A percentile compares a stretch with the other conserved stretches of the same genome.
These are phyloP conservation scores for Protomyces arabidopsidicola DNA, from an alignment of 1,139 yeast genomes.

Conservation along the genomic window DNA sequence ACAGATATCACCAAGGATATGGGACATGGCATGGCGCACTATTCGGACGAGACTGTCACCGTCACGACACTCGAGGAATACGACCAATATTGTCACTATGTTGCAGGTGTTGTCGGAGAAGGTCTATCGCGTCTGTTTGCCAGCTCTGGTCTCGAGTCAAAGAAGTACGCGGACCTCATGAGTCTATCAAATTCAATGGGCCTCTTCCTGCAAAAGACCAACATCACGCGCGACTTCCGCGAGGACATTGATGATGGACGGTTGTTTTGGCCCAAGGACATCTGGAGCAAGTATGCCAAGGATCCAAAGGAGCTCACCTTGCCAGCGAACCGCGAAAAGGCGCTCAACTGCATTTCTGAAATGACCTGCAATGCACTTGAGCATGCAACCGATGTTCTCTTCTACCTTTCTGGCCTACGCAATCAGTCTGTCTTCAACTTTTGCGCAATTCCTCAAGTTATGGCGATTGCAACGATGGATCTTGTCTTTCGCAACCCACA, in stretches of 20 bases:
- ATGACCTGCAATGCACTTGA: slow-evolving; percentile 72
- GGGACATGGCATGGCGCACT: slow-evolving; percentile 99
- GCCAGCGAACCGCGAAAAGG: slow-evolving; percentile 55
- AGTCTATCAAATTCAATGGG: slow-evolving; percentile 77
- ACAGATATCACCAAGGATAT: slow-evolving; percentile 70
- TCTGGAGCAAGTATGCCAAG: slow-evolving; percentile 74
- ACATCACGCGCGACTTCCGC: slow-evolving; percentile 88
- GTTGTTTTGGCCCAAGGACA: slow-evolving; percentile 93
- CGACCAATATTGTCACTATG: slow-evolving; percentile 90
- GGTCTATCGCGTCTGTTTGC: slow-evolving; percentile 81
- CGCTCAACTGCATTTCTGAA: slow-evolving; percentile 54
- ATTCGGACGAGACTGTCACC: slow-evolving; percentile 69
- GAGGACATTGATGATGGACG: slow-evolving; percentile 92
- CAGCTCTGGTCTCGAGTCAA: slow-evolving; percentile 50
- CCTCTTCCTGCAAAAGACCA: slow-evolving; percentile 85
- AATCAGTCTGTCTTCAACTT: slow-evolving; percentile 84
- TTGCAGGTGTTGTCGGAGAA: slow-evolving; percentile 96
- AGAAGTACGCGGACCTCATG: slow-evolving; percentile 17
- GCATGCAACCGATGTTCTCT: slow-evolving; percentile 73
- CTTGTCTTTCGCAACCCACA: slow-evolving; percentile 74
- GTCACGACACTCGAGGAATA: slow-evolving; percentile 73
- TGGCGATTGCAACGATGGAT: slow-evolving; percentile 94
- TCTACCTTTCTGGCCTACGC: slow-evolving; percentile 66
- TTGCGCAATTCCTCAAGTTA: slow-evolving; percentile 96
- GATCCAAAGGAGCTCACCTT: slow-evolving; percentile 47